Base-by-base conservation (phyloP, 495 filamentous ascomycete genomes). In the Lindgomyces ingoldianus region DNA sequence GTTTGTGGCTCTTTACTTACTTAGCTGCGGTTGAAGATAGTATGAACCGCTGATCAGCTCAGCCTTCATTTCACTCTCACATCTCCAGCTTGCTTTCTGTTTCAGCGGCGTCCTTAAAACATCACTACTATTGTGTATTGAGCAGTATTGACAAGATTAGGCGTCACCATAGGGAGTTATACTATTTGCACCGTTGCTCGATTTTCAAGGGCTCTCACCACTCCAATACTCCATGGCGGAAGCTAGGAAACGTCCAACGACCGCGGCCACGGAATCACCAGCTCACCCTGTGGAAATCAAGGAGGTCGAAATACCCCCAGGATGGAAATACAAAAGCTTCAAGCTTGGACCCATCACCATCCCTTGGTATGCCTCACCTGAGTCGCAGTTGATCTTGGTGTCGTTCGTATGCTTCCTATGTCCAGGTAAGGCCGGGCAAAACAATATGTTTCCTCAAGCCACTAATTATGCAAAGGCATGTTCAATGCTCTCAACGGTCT, bases 331-430 rank as follows among this genome's bases (percentile, higher is more conserved):
- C 49, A 62, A 54, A 25, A 82, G 82, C 30, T 63, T 85, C 55
- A 83, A 78, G 52, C 56, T 89, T 57, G 84, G 82, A 51, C 73
- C 73, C n/a, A 79, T 72, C 68, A 81, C 81, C 60, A 44, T 87
- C 1, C 81, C 83, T 10, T 91, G 84, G 81, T 91, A 87, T 76
- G 89, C 89, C 36, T 91, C 88, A 18, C 89, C 89, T 2, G 83
- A 86, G 70, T 74, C 83, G 42, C 89, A 93, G 74, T 78, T 93
- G 44, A 64, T 89, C 33, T 78, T 93, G 77, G 88, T 91, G 42
- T 84, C 89, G 24, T 83, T 92, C 65, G 90, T 93, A 51, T 95
- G 91, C 75, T 95, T 95, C 80, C 76, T 95, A 53, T 93, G 91
- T 71, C 91, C 91, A 48, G 60, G 60, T 64, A 64, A 56, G 60